Conservation (phyloP, 2,329 filamentous ascomycete species). For the Aspergillus versicolor region DNA sequence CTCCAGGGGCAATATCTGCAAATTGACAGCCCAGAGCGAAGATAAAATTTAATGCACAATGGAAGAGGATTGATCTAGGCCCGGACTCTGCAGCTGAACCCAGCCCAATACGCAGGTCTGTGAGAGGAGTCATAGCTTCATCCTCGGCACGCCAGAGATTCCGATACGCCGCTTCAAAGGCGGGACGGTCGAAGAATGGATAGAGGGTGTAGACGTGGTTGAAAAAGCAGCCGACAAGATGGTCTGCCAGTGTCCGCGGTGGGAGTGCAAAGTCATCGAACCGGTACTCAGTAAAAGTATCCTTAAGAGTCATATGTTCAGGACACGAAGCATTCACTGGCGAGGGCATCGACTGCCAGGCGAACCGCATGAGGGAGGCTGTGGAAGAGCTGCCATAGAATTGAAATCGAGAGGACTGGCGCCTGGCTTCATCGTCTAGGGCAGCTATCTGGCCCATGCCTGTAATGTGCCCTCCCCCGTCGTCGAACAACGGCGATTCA, state of each 20-base stretch:
- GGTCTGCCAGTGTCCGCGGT: conserved; percentile 43
- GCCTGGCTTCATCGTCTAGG: neutral
- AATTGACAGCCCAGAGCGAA: conserved; percentile 46
- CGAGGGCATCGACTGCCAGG: conserved; percentile 1
- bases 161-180: conserved; percentile 43
- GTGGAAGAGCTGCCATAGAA: conserved; percentile 8
- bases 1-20: conserved; percentile 30
- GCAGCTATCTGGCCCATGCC: conserved; percentile 3
- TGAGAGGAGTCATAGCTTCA: conserved; percentile 16
- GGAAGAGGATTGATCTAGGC: conserved; percentile 40
- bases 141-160: conserved; percentile 37
- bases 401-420: neutral
- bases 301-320: neutral
- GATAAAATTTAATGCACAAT: conserved; percentile 44
- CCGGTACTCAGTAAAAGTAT: conserved; percentile 15
- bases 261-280: conserved; percentile 40
- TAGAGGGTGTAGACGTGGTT: conserved; percentile 44
- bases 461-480: neutral
- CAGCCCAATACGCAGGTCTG: conserved; percentile 34
- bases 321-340: neutral
- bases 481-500: conserved; percentile 2
- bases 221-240: conserved; percentile 42
- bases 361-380: conserved; percentile 8
- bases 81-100: conserved; percentile 32
- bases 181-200: conserved; percentile 44